A percentile compares a stretch with the other conserved stretches of the same genome.
Evolutionary conservation across 1,284 basidiomycete species (phyloP).

Genomic region (Ceratobasidium sp.): DNA sequence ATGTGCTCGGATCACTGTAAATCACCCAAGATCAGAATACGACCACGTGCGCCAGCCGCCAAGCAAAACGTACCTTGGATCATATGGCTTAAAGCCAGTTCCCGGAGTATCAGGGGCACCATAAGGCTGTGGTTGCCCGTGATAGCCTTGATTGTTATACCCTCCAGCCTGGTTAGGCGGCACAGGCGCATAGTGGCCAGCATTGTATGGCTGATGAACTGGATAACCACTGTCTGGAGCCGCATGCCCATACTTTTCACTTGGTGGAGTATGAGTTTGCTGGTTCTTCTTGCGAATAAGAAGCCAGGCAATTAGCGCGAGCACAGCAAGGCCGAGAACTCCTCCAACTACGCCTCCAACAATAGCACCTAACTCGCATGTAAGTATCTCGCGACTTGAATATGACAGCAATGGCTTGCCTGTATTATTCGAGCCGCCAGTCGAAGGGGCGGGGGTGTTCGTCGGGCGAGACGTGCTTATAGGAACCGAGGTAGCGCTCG

Average conservation of each 20-base stretch:
- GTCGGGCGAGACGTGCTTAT: not conserved
- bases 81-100: slow-evolving; percentile 32
- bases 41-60: not conserved
- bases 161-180: not conserved
- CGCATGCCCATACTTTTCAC: not conserved
- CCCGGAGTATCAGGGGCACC: slow-evolving; percentile 14
- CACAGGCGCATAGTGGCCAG: slow-evolving; percentile 28
- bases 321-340: slow-evolving; percentile 48
- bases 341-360: slow-evolving; percentile 55
- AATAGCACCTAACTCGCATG: slow-evolving; percentile 50
- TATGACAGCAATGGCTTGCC: not conserved
- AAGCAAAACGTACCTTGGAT: slow-evolving; percentile 27
- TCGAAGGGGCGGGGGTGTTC: not conserved
- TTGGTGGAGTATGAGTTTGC: not conserved
- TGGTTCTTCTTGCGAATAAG: slow-evolving; percentile 35
- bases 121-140: slow-evolving; percentile 16
- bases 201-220: slow-evolving; percentile 28
- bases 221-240: slow-evolving; percentile 23
- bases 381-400: not conserved
- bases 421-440: slow-evolving; percentile 7
- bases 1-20: slow-evolving; percentile 39
- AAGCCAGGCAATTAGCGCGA: slow-evolving; percentile 51
- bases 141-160: not conserved
- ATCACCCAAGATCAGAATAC: not conserved
- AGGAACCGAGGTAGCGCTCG: not conserved